Conservation (phyloP, 2,329 filamentous ascomycete species). For the Scedosporium apiospermum region DNA sequence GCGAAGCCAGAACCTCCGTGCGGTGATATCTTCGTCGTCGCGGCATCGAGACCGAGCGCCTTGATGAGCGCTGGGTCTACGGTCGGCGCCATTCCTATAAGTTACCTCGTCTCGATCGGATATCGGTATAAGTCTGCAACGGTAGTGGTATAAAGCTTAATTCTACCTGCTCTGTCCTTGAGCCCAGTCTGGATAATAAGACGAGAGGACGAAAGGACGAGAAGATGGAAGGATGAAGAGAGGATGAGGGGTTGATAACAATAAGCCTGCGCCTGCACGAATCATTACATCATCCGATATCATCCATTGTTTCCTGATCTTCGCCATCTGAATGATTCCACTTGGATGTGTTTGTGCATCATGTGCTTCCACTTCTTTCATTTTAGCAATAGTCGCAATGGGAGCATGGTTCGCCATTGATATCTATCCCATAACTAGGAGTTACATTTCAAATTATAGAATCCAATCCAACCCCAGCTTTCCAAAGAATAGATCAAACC, state of each 20-base stretch:
- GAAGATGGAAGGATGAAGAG: neutral
- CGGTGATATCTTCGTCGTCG: constrained; percentile 42
- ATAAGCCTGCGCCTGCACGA: neutral
- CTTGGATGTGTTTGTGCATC: neutral
- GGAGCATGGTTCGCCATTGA: no score
- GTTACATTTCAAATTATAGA: no score
- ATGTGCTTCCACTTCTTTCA: neutral
- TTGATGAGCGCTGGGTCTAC: constrained; percentile 54
- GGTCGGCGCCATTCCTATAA: constrained; percentile 27
- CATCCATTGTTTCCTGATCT: neutral
- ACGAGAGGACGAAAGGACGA: neutral
- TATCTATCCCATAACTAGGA: no score
- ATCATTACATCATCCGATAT: constrained; percentile 1
- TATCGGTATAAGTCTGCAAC: neutral
- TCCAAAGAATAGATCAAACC: neutral
- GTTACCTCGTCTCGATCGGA: neutral
- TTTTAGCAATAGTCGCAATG: no score
- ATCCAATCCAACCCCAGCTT: neutral
- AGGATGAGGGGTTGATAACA: neutral
- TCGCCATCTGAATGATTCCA: neutral
- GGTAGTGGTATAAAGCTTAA: no score
- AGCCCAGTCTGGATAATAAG: no score
- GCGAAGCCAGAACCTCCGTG: constrained; percentile 61
- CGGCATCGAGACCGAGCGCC: constrained; percentile 49
- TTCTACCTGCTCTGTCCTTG: no score